Base-by-base conservation (phyloP, 257 asterid genomes). In the Ligustrum vulgare region DNA sequence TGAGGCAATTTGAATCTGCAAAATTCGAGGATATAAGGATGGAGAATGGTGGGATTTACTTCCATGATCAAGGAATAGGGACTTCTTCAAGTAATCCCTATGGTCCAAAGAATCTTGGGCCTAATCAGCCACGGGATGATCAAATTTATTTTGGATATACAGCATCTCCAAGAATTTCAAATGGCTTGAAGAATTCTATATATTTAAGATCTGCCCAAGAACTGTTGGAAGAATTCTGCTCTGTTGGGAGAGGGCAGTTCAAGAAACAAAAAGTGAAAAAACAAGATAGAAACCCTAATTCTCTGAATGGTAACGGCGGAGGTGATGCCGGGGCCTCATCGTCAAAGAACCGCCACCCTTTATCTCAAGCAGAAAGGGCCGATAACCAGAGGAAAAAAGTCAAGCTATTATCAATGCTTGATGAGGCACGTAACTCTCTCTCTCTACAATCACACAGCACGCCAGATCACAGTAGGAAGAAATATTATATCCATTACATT, bases 391-490 rank as follows among this genome's bases (percentile, higher is more conserved):
- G 96, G 84, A 88, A 87, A 73, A 93, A 93, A 78, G 80, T 82
- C 75, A 91, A 89, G 80, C 84, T 93, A 12, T 70, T 89, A 39
- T 82, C 98, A 10, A 84, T 91, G 93, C 96, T 91, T 74, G 96
- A 93, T 80, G 97, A 93, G 98, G 98, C 78, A 87, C 39, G 80
- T 75, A 23, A 33, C 62, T 43, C 60, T 75, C 54, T 11, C 31
- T 72, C 10, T 41, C 66, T 3, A 10, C 15, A 73, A 23, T 74
- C 58, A 74, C 25, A 65, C 64, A 62, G 36, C 32, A 11, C 25
- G 5, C 69, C 4, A 36, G 20, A 73, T 67, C 20, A 45, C 20
- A 41, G n/a, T 28, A 73, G 49, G 73, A 67, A 28, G 51, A 67
- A 33, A n/a, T 28, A 28, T 60, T 35, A 8, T 74, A 47, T 2